Base-by-base conservation (phyloP, 169 alveolate species). In the Amoebophrya sp. region DNA sequence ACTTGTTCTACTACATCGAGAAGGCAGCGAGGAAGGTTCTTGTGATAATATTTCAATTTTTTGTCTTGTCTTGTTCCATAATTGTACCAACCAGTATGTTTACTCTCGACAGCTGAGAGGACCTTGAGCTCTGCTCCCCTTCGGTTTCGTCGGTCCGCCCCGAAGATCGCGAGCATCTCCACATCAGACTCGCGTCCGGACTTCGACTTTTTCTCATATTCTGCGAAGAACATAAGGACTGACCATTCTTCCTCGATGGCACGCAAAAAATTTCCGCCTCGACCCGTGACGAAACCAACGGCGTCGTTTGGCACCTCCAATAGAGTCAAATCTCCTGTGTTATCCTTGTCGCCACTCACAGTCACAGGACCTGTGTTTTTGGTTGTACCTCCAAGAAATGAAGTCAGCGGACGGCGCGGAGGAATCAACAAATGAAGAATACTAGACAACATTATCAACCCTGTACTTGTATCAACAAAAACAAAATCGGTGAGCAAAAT, bases 191-290 rank as follows among this genome's bases (percentile, higher is more conserved):
- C n/a, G n/a, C n/a, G n/a, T n/a, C n/a, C n/a, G n/a, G n/a, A n/a
- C n/a, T n/a, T n/a, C 78, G 3, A 1, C 33, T 65, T 65, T 1
- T 36, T 36, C 2, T 65, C 26, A 36, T 65, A 65, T 6, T 65
- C 83, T 0, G 92, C 92, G 41, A 90, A 90, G 78, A 90, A 90
- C 92, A 90, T 90, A 24, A 90, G 29, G 38, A 65, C 55, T 3
- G 41, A 26, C 92, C 92, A 90, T 41, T 90, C 92, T 41, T 90
- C 92, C 78, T 90, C 92, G 41, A 90, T 65, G 65, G 92, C 34
- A 18, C 92, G 53, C 77, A 90, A 38, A 40, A 90, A 90, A 40
- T 53, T 41, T 33, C 92, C 92, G 65, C 78, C 78, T 1, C 41
- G 41, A 3, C 92, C 92, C 18, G 92, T 90, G 41, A 90, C 92